Evolutionary conservation across 352 stramenopile species (phyloP), one percentile per base, ranked within the genome.

Genomic region (Phytophthora citricola): DNA sequence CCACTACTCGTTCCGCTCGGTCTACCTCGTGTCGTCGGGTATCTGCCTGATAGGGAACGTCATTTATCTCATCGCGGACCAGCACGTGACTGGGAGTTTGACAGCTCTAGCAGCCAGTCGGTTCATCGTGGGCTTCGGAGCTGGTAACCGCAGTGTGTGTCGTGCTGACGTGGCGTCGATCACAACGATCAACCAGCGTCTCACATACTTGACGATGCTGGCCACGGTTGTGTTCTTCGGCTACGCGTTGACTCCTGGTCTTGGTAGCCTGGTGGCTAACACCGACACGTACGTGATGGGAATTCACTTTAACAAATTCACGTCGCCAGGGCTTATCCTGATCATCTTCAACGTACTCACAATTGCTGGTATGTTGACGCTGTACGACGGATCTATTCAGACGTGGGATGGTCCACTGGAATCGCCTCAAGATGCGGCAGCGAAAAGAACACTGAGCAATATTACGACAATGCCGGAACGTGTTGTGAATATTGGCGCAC

Each of bases 91-190:
- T 11, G 74, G 87, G 40, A 88, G 79, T 39, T 69, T 89, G 36
- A 64, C 52, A 11, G 61, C 88, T 31, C 51, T 92, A 27, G 77
- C 75, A 2, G 45, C 78, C 1, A 88, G 79, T 67, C 80, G 83
- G 24, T 92, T 90, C 53, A 66, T 92, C 39, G 83, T 92, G 12
- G 83, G 83, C 51, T 92, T 92, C 60, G 83, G 83, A 12, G 83
- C 83, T 12, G 83, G 81, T 31, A 92, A 92, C 49, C 81, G 83
- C 29, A 90, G 81, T 17, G 81, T 92, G 4, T 92, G 81, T 27
- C 77, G 81, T 20, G 83, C 83, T 14, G 86, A 92, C 45, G 81
- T 92, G 22, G 81, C 83, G 1, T 80, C 74, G 26, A 72, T 92
- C 48, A 92, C 79, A n/a, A 79, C 75, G 1, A 73, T 90, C 51